Conservation (phyloP, 2,329 filamentous ascomycete species). For the Pseudomassariella vexata region DNA sequence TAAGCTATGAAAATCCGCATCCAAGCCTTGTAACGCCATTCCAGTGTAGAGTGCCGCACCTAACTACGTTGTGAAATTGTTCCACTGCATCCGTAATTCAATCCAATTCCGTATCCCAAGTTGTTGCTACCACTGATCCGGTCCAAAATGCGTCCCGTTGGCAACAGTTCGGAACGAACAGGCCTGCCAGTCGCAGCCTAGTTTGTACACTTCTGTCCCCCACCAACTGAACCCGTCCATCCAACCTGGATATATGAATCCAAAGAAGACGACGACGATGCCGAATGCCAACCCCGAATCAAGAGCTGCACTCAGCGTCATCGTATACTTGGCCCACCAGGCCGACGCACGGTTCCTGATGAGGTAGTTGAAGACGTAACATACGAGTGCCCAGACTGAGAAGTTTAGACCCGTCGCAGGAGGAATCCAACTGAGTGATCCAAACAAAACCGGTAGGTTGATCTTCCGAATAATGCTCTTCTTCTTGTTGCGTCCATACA, state of each 20-base stretch:
- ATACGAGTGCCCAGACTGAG: constrained; percentile 79
- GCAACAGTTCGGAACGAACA: constrained; percentile 63
- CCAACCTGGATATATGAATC: constrained; percentile 74
- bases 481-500: constrained; percentile 55
- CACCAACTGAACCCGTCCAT: constrained; percentile 75
- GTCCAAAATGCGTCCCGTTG: constrained; percentile 62
- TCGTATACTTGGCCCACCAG: constrained; percentile 91
- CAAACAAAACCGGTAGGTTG: constrained; percentile 78
- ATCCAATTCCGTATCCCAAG: too few species aligned
- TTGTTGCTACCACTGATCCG: constrained; percentile 54
- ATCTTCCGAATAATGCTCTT: constrained; percentile 66
- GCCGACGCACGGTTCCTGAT: constrained; percentile 62
- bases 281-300: constrained; percentile 80
- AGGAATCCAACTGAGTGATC: constrained; percentile 79
- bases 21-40: too few species aligned
- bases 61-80: too few species aligned
- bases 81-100: too few species aligned
- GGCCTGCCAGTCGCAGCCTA: constrained; percentile 79
- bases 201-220: constrained; percentile 81
- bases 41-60: too few species aligned
- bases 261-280: constrained; percentile 80
- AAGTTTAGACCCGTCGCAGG: constrained; percentile 85
- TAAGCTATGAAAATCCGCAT: too few species aligned
- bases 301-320: constrained; percentile 78
- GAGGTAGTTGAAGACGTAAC: constrained; percentile 76